These are phyloP conservation scores for Sporothrix brasiliensis DNA, from an alignment of 2,329 filamentous ascomycete species.

Conservation along the genomic window DNA sequence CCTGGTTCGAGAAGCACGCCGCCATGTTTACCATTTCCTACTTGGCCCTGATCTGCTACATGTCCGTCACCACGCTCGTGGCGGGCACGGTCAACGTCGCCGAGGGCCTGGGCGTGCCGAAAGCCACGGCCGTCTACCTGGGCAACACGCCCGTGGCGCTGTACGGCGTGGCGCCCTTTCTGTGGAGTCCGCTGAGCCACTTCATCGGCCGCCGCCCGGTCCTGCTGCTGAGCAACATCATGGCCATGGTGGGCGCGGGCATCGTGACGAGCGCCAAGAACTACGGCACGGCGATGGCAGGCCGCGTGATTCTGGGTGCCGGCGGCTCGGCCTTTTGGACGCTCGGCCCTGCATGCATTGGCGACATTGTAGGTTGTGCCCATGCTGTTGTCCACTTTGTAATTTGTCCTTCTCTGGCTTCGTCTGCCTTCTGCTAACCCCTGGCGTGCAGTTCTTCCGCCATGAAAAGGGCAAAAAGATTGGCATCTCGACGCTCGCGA, in stretches of 20 bases:
- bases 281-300: constrained; percentile 21
- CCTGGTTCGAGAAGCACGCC: constrained; percentile 51
- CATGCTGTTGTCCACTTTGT: too few relatives aligned
- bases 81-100: constrained; percentile 15
- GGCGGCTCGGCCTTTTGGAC: constrained; percentile 25
- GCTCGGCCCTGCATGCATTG: constrained; percentile 24
- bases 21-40: constrained; percentile 49
- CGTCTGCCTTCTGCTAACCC: not conserved
- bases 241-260: constrained; percentile 27
- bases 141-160: constrained; percentile 24
- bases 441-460: not conserved
- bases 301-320: constrained; percentile 22
- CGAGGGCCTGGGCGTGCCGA: not conserved
- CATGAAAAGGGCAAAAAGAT: constrained; percentile 26
- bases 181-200: constrained; percentile 26
- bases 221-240: constrained; percentile 25
- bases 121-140: constrained; percentile 23
- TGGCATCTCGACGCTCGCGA: constrained; percentile 26
- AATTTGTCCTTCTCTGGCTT: too few relatives aligned
- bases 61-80: constrained; percentile 23
- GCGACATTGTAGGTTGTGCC: constrained; percentile 12
- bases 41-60: constrained; percentile 27
- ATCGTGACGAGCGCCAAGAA: constrained; percentile 23
- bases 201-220: constrained; percentile 25
- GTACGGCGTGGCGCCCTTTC: constrained; percentile 21